Base-by-base conservation (phyloP, 2,329 filamentous ascomycete species). In the Diaporthe sp. region DNA sequence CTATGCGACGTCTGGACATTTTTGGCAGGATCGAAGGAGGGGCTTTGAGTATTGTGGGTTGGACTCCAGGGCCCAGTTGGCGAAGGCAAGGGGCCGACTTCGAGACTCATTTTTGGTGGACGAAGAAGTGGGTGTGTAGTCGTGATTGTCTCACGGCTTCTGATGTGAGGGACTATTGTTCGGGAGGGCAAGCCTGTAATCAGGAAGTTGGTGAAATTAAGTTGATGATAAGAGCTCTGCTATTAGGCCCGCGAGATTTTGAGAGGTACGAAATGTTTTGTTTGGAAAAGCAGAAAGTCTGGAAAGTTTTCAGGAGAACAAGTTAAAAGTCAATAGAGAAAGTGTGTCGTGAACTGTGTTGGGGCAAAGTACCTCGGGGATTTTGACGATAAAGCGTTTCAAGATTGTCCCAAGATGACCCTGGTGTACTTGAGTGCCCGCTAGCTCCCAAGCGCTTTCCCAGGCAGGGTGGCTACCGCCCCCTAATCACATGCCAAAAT, bases 31-130 rank as follows among this genome's bases (percentile, higher is more conserved):
- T 74, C 66, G 58, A 71, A 58, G 7, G 28, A 58, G 25, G 57
- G 30, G 15, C 33, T 35, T 28, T 58, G 57, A 15, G 55, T 52
- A 38, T 74, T 71, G 25, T 75, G 74, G 12, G 40, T 66, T 30
- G 71, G 74, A n/a, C 66, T 71, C 66, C 72, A 75, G 0, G 74
- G 74, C 66, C 74, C 74, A 12, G 74, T 74, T 19, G 74, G 50
- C 1, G 71, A 74, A 42, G 74, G 74, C 35, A 74, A 61, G 40
- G 50, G 47, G 33, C 74, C 40, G 28, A 75, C 35, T 60, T 75
- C 58, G 52, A 74, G n/a, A 54, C 74, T 75, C 74, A 75, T 75
- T 9, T 68, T 68, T 2, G 28, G 19, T 22, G 13, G 12, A n/a
- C n/a, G 25, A 4, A 12, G 8, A 15, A 12, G 13, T 8, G 19